A percentile compares a stretch with the other conserved stretches of the same genome.
Conservation (phyloP, 2,329 filamentous ascomycete genomes). For the Exutisphaerella laricina region DNA sequence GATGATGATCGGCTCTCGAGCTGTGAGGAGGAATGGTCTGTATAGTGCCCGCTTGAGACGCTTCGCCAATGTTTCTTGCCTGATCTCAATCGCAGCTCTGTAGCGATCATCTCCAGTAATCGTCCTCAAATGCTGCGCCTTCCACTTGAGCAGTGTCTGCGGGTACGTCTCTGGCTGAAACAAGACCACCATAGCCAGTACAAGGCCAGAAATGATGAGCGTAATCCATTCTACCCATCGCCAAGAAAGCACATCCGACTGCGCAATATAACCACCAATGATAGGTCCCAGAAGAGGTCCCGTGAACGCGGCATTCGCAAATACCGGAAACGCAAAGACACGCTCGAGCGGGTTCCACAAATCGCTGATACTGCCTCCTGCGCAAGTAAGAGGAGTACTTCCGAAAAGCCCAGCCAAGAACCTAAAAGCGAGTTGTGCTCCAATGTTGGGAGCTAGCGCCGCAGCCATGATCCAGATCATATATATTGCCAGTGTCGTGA, state of each 20-base stretch:
- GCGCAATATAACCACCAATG: slow-evolving; percentile 43
- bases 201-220: slow-evolving; percentile 30
- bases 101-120: slow-evolving; percentile 42
- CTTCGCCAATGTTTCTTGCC: slow-evolving; percentile 35
- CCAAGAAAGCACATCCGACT: slow-evolving; percentile 37
- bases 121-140: slow-evolving; percentile 31
- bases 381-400: slow-evolving; percentile 43
- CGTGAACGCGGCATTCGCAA: slow-evolving; percentile 42
- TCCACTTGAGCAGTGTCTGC: slow-evolving; percentile 36
- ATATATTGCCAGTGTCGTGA: slow-evolving; percentile 42
- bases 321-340: slow-evolving; percentile 47
- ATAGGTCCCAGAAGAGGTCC: slow-evolving; percentile 42
- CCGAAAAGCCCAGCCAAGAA: slow-evolving; percentile 48
- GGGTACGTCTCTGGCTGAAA: slow-evolving; percentile 50
- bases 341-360: slow-evolving; percentile 18
- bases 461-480: slow-evolving; percentile 48
- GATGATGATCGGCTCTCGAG: slow-evolving; percentile 34
- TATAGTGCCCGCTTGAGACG: slow-evolving; percentile 36
- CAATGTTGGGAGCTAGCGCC: slow-evolving; percentile 44
- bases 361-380: slow-evolving; percentile 40
- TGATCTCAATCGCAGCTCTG: slow-evolving; percentile 43
- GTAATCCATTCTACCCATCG: slow-evolving; percentile 43
- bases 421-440: slow-evolving; percentile 45
- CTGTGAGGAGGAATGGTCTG: slow-evolving; percentile 41
- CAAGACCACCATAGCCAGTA: slow-evolving; percentile 32